phyloP scores from a whole-genome alignment of 2,329 filamentous ascomycete genomes.

The Pseudodiploospora longispora region DNA sequence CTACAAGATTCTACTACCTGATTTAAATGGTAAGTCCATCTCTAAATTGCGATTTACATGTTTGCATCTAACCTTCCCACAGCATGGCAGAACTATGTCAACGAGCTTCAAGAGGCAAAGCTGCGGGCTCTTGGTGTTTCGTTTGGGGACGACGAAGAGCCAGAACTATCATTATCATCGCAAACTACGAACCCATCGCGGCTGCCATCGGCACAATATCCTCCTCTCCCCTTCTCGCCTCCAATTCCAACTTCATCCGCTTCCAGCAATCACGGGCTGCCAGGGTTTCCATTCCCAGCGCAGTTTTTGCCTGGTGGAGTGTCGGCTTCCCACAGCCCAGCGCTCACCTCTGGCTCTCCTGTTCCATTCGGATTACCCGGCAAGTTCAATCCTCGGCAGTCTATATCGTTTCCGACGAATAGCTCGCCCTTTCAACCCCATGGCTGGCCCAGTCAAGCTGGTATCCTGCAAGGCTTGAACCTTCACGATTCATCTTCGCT shows the following conservation, averaged over 20 bases:
- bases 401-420: constrained; percentile 56
- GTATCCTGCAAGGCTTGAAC: constrained; percentile 44
- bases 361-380: constrained; percentile 55
- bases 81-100: constrained; percentile 69
- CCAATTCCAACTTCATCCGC: constrained; percentile 73
- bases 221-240: constrained; percentile 72
- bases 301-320: constrained; percentile 54
- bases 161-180: constrained; percentile 57
- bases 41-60: neutral
- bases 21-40: constrained; percentile 47
- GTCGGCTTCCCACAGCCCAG: constrained; percentile 55
- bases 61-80: constrained; percentile 9
- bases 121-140: constrained; percentile 84
- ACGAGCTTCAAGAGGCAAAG: constrained; percentile 82
- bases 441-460: constrained; percentile 49
- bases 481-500: constrained; percentile 59
- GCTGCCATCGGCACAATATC: constrained; percentile 66
- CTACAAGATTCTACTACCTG: constrained; percentile 62
- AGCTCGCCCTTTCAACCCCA: constrained; percentile 58
- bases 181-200: constrained; percentile 54
- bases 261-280: constrained; percentile 54
- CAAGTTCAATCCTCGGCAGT: constrained; percentile 63
- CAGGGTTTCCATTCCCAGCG: constrained; percentile 48
- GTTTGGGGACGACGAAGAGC: constrained; percentile 61
- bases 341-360: constrained; percentile 61